A percentile compares a stretch with the other conserved stretches of the same genome.
phyloP scores from a whole-genome alignment of 139 green algal species.

The Auxenochlorella pyrenoidosa region DNA sequence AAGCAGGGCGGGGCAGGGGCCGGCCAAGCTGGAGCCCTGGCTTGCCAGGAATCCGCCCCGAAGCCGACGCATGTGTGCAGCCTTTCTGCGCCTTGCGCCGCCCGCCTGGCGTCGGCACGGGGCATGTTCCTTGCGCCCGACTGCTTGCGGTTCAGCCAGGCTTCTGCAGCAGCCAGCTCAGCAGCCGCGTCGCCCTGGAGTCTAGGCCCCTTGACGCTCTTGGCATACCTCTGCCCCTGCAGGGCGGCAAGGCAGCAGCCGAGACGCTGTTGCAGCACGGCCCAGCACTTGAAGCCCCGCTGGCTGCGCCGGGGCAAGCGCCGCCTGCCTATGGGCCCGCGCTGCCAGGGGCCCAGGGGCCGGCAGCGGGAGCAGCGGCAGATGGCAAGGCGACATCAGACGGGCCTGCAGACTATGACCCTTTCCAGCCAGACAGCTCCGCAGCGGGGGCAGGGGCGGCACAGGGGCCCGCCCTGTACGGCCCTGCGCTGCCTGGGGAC shows the following conservation, averaged over 20 bases:
- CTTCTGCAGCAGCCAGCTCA: no score
- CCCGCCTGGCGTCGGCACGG: no score
- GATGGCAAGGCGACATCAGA: neutral
- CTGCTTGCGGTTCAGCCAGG: no score
- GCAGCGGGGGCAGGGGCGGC: neutral
- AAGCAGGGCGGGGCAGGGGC: no score
- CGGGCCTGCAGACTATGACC: neutral
- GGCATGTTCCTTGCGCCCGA: no score
- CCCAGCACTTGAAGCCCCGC: neutral
- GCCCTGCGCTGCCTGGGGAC: neutral
- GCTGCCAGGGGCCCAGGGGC: neutral
- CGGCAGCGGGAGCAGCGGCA: neutral
- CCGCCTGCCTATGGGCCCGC: neutral
- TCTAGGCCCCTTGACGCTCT: no score
- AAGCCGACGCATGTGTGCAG: no score
- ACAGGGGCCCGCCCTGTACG: neutral
- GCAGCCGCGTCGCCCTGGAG: no score
- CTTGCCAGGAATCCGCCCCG: no score
- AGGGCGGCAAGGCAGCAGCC: conserved; percentile 14
- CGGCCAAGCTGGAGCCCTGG: no score
- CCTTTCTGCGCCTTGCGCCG: no score
- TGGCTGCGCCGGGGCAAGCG: neutral
- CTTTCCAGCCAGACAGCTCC: no score
- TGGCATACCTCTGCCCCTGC: neutral
- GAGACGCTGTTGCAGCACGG: neutral